Evolutionary conservation across 2,329 filamentous ascomycete genomes (phyloP).

Genomic region (Graphilbum ipis-grandicollis): DNA sequence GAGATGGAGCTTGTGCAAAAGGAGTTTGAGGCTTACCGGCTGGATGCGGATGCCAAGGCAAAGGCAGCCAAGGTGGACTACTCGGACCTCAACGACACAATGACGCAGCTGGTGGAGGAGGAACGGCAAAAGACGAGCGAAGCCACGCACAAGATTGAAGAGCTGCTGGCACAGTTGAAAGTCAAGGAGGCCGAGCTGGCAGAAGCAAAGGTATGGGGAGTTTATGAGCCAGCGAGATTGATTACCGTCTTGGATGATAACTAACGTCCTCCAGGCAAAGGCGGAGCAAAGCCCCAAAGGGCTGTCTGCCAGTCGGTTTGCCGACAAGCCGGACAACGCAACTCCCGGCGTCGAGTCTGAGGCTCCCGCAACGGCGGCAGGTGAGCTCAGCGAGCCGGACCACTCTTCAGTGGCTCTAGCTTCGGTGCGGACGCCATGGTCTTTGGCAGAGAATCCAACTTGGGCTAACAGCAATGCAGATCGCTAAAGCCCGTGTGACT

Average conservation of each 20-base stretch:
- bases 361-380: constrained; percentile 26
- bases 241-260: constrained; percentile 5
- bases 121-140: constrained; percentile 25
- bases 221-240: neutral
- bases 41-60: constrained; percentile 23
- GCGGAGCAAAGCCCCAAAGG: constrained; percentile 27
- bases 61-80: constrained; percentile 44
- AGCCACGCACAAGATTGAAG: constrained; percentile 28
- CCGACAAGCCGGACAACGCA: constrained; percentile 15
- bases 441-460: no score
- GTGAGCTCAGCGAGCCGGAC: constrained; percentile 40
- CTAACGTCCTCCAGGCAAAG: constrained; percentile 12
- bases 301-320: constrained; percentile 36
- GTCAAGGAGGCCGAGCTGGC: constrained; percentile 47
- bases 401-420: constrained; percentile 48
- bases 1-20: constrained; percentile 32
- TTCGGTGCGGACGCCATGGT: constrained; percentile 40
- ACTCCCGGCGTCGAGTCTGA: constrained; percentile 12
- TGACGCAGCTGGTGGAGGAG: constrained; percentile 43
- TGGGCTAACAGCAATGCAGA: no score
- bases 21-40: constrained; percentile 34
- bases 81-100: constrained; percentile 44
- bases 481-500: constrained; percentile 15
- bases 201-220: constrained; percentile 35
- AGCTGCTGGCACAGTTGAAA: constrained; percentile 37